phyloP scores from a whole-genome alignment of 2,329 filamentous ascomycete species.

The Aphanoascus verrucosus region DNA sequence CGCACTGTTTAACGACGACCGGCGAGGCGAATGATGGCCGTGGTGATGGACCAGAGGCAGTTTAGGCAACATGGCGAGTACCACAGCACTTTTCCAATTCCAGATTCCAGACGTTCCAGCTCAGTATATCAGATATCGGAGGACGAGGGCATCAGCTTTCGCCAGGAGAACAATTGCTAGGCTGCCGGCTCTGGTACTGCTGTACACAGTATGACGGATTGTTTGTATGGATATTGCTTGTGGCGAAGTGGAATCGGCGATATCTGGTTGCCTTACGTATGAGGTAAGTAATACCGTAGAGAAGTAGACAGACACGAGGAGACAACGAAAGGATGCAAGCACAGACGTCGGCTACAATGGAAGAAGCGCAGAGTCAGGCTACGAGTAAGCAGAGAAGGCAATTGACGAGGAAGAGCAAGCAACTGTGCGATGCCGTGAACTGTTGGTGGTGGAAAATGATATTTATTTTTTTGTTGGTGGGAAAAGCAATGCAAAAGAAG shows the following conservation, averaged over 20 bases:
- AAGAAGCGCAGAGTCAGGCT: background rate
- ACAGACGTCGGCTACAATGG: background rate
- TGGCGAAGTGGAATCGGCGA: constrained; percentile 7
- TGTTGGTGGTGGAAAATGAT: background rate
- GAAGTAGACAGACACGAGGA: background rate
- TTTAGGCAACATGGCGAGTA: constrained; percentile 22
- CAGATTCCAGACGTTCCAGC: constrained; percentile 3
- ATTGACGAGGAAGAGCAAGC: background rate
- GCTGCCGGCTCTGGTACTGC: background rate
- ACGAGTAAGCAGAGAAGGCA: background rate
- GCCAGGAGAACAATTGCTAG: background rate
- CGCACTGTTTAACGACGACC: constrained; percentile 32
- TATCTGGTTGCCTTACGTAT: constrained; percentile 8
- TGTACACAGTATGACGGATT: background rate
- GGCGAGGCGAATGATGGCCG: constrained; percentile 25
- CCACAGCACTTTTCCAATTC: constrained; percentile 15
- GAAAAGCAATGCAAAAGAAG: background rate
- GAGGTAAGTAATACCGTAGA: background rate
- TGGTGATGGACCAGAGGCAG: constrained; percentile 12
- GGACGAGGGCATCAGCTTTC: background rate
- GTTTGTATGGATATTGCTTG: background rate
- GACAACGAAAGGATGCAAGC: background rate
- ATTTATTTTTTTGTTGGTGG: constrained; percentile 4
- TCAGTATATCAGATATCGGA: background rate
- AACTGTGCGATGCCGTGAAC: background rate